phyloP scores from a whole-genome alignment of 1,139 yeast species.

The Candida sojae region DNA sequence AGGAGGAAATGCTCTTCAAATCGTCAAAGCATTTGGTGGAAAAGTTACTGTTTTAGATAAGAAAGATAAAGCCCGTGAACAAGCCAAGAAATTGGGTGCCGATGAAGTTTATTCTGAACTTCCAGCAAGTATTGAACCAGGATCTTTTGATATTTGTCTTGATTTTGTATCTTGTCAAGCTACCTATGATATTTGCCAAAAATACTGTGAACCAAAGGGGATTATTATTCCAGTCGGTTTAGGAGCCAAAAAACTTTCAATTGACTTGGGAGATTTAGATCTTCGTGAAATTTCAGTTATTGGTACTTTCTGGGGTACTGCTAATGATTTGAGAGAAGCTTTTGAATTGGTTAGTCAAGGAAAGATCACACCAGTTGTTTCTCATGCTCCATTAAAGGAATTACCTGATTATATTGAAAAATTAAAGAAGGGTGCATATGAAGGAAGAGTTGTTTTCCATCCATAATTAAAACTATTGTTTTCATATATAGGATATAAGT shows the following conservation, averaged over 20 bases:
- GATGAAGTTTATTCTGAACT: slow-evolving; percentile 30
- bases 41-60: slow-evolving; percentile 37
- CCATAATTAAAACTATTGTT: slow-evolving; percentile 18
- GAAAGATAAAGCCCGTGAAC: slow-evolving; percentile 27
- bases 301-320: slow-evolving; percentile 46
- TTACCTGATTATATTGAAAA: slow-evolving; percentile 35
- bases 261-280: slow-evolving; percentile 34
- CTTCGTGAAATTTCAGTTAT: slow-evolving; percentile 38
- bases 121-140: slow-evolving; percentile 16
- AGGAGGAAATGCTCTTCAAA: slow-evolving; percentile 46
- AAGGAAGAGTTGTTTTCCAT: slow-evolving; percentile 42
- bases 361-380: slow-evolving; percentile 35
- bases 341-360: slow-evolving; percentile 41
- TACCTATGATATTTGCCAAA: slow-evolving; percentile 32
- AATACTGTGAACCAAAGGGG: slow-evolving; percentile 33
- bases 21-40: slow-evolving; percentile 27
- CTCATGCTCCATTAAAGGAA: slow-evolving; percentile 29
- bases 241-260: slow-evolving; percentile 27
- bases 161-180: slow-evolving; percentile 44
- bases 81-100: slow-evolving; percentile 38
- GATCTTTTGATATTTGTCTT: slow-evolving; percentile 33
- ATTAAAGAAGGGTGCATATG: slow-evolving; percentile 34
- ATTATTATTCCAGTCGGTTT: slow-evolving; percentile 42
- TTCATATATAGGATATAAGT: no score
- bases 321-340: slow-evolving; percentile 40